phyloP scores from a whole-genome alignment of 1,284 basidiomycete genomes.

The Heliocybe sulcata region DNA sequence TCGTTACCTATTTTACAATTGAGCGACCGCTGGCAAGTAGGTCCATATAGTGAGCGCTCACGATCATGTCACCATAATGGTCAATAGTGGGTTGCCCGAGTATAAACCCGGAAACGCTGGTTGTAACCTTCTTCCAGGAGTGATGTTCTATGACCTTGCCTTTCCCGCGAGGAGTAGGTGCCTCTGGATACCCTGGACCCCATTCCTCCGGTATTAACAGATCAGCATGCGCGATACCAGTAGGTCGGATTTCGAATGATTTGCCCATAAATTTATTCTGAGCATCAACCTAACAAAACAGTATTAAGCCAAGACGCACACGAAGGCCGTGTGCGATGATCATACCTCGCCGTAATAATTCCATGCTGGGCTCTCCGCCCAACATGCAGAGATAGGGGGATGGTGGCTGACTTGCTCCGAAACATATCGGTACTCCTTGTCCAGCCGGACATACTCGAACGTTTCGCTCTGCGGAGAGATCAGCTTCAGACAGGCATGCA shows the following conservation, averaged over 20 bases:
- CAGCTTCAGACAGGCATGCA: not conserved
- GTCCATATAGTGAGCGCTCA: slow-evolving; percentile 32
- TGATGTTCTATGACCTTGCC: slow-evolving; percentile 77
- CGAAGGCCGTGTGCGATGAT: not conserved
- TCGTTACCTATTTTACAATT: slow-evolving; percentile 55
- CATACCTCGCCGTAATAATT: slow-evolving; percentile 85
- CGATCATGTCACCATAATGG: slow-evolving; percentile 93
- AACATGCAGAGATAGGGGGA: slow-evolving; percentile 96
- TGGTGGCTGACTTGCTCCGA: slow-evolving; percentile 97
- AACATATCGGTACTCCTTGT: slow-evolving; percentile 88
- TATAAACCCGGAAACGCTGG: slow-evolving; percentile 91
- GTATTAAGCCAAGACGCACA: slow-evolving; percentile 4
- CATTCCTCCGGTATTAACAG: slow-evolving; percentile 71
- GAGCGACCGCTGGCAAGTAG: not conserved
- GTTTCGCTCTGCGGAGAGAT: slow-evolving; percentile 60
- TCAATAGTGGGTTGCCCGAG: slow-evolving; percentile 92
- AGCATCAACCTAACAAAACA: slow-evolving; percentile 61
- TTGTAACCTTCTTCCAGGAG: slow-evolving; percentile 95
- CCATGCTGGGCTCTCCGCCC: slow-evolving; percentile 87
- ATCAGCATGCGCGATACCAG: slow-evolving; percentile 88
- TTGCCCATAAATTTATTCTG: slow-evolving; percentile 96
- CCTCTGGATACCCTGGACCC: slow-evolving; percentile 53
- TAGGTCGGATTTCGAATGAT: slow-evolving; percentile 94
- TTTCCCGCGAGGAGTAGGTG: slow-evolving; percentile 21
- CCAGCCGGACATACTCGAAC: slow-evolving; percentile 88